Percentiles rank a stretch among this genome's conserved stretches.
phyloP scores from a whole-genome alignment of 352 stramenopile species.

The Phytophthora agathidicida region DNA sequence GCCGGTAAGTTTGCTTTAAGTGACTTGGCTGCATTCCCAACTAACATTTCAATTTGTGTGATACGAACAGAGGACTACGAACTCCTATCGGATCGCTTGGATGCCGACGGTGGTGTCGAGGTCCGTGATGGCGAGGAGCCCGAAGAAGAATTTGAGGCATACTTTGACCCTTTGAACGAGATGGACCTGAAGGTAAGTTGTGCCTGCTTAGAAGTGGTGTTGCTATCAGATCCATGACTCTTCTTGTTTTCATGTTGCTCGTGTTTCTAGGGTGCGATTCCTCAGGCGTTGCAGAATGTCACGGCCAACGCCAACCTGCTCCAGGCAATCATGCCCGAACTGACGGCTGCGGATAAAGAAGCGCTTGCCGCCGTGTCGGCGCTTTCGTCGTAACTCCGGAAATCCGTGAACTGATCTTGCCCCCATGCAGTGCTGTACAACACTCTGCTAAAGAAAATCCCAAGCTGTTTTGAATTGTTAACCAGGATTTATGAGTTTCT shows the following conservation, averaged over 20 bases:
- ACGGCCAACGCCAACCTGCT: slow-evolving; percentile 56
- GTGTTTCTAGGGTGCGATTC: slow-evolving; percentile 52
- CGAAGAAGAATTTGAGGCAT: slow-evolving; percentile 81
- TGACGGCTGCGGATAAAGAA: slow-evolving; percentile 75
- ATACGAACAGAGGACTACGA: slow-evolving; percentile 60
- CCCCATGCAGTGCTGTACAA: slow-evolving; percentile 5
- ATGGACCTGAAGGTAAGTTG: slow-evolving; percentile 74
- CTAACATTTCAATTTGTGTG: slow-evolving; percentile 23
- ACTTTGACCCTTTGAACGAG: slow-evolving; percentile 83
- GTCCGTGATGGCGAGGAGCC: slow-evolving; percentile 53
- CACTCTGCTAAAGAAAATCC: slow-evolving; percentile 21
- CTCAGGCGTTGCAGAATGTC: slow-evolving; percentile 60
- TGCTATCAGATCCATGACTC: slow-evolving; percentile 3
- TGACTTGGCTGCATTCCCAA: not conserved
- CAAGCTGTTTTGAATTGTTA: slow-evolving; percentile 29
- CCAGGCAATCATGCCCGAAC: slow-evolving; percentile 68
- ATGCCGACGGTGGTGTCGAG: slow-evolving; percentile 38
- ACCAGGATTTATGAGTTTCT: slow-evolving; percentile 9
- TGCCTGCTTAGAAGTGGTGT: not conserved
- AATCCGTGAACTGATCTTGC: not conserved
- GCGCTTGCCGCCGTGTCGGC: slow-evolving; percentile 54
- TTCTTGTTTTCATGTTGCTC: not conserved
- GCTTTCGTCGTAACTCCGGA: slow-evolving; percentile 42
- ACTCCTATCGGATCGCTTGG: slow-evolving; percentile 71
- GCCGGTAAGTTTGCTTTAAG: slow-evolving; percentile 44